phyloP scores from a whole-genome alignment of 2,329 filamentous ascomycete species.

The Hypoxylon sp. region DNA sequence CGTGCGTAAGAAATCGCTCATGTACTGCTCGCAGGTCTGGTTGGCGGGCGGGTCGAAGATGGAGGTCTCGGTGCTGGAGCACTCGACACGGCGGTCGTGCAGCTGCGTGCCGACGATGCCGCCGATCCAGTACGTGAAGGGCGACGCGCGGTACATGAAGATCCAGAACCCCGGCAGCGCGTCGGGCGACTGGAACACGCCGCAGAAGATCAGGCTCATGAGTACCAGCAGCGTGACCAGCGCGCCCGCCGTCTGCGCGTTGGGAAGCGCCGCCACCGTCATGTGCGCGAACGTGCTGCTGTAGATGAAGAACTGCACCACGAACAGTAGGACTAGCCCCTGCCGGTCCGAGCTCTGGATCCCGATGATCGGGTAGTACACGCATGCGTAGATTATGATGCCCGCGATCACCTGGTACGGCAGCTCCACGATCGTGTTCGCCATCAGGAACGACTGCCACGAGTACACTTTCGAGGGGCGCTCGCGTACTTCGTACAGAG shows the following conservation, averaged over 20 bases:
- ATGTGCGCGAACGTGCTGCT: conserved; percentile 22
- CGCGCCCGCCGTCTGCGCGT: conserved; percentile 17
- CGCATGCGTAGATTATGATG: conserved; percentile 14
- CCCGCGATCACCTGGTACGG: conserved; percentile 19
- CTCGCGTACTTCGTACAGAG: conserved; percentile 26
- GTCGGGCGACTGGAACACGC: conserved; percentile 7
- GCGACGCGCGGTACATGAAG: conserved; percentile 18
- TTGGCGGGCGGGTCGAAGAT: conserved; percentile 7
- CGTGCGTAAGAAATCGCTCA: neutral
- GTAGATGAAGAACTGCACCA: conserved; percentile 24
- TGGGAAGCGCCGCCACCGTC: conserved; percentile 15
- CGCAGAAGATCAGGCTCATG: conserved; percentile 23
- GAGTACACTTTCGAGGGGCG: conserved; percentile 22
- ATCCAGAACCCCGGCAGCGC: conserved; percentile 23
- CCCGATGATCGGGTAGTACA: conserved; percentile 25
- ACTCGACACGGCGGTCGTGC: conserved; percentile 10
- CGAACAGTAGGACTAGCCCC: conserved; percentile 14
- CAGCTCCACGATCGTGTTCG: conserved; percentile 20
- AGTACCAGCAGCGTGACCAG: conserved; percentile 12
- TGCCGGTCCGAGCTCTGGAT: conserved; percentile 15
- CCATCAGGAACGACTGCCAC: conserved; percentile 20
- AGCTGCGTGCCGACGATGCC: conserved; percentile 17
- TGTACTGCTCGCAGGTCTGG: conserved; percentile 7
- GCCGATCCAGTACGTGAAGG: conserved; percentile 23
- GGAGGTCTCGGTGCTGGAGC: conserved; percentile 7